Evolutionary conservation across 352 stramenopile species (phyloP), one percentile per base, ranked within the genome.

Genomic region (Globisporangium acanthophoron): DNA sequence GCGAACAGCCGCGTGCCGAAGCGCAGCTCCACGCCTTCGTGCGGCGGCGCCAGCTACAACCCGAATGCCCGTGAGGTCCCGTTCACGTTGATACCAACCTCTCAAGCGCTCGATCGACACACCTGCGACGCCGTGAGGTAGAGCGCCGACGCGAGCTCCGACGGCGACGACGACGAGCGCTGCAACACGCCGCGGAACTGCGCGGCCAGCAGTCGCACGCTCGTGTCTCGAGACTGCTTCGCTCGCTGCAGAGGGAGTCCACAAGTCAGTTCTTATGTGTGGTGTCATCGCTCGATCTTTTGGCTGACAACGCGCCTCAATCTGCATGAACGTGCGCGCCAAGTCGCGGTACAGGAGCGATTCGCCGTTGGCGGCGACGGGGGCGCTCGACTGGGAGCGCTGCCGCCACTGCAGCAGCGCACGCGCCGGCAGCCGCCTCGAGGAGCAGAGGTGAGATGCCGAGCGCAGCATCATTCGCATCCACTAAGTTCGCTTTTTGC

Each of bases 21-120:
- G 9, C 78, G 82, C 16, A 94, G 66, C 65, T 94, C 82, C 18
- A 91, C 67, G 18, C 85, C 82, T 51, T 87, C 69, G 49, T 92
- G 75, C 0, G 82, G 64, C 15, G 85, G 80, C 6, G 85, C 85
- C 41, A 94, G 52, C 67, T 94, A 56, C 45, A 53, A n/a, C 18
- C 8, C 43, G n/a, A 24, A 11, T 15, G 52, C 18, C 31, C 45
- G 20, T 52, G 20, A 43, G 3, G 21, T 27, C 9, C 8, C 12
- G 5, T 1, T 24, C 5, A n/a, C 16, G 8, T 5, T 52, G 46
- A 20, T 29, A 18, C 27, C 12, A 4, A 20, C 21, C 15, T 7
- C 15, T 8, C 49, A n/a, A 70, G 45, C 20, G 9, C 33, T 21
- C 3, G 12, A 13, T 9, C 16, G 27, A 13, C 20, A 2, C 46